phyloP scores from a whole-genome alignment of 129 eudicot genomes.

The Lonicera japonica region DNA sequence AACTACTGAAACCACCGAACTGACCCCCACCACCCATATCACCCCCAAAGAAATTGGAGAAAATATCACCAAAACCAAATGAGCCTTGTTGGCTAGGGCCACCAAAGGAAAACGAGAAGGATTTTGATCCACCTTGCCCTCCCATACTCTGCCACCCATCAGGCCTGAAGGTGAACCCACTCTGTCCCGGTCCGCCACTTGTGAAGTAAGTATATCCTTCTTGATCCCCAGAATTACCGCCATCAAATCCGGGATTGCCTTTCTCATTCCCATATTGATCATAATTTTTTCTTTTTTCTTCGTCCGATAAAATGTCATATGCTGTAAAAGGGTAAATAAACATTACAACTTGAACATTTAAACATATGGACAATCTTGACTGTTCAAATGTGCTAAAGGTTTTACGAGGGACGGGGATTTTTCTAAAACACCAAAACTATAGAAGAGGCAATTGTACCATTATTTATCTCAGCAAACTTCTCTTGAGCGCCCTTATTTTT shows the following conservation, averaged over 20 bases:
- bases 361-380: neutral
- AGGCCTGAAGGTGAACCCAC: slow-evolving; percentile 62
- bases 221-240: slow-evolving; percentile 40
- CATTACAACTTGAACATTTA: neutral
- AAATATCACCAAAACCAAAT: slow-evolving; percentile 65
- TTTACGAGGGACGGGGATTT: neutral
- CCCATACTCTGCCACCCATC: slow-evolving; percentile 87
- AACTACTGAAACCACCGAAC: slow-evolving; percentile 55
- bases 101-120: slow-evolving; percentile 91
- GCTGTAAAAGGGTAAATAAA: slow-evolving; percentile 40
- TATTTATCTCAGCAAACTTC: slow-evolving; percentile 93
- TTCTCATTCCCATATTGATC: slow-evolving; percentile 87
- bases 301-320: slow-evolving; percentile 85
- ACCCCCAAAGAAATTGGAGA: slow-evolving; percentile 86
- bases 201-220: slow-evolving; percentile 59
- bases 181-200: slow-evolving; percentile 80
- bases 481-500: slow-evolving; percentile 89
- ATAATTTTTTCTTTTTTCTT: slow-evolving; percentile 82
- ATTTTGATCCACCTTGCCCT: slow-evolving; percentile 55
- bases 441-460: slow-evolving; percentile 43
- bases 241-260: slow-evolving; percentile 66
- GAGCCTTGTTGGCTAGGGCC: slow-evolving; percentile 63
- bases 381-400: neutral
- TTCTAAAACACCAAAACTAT: neutral
- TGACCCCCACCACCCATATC: slow-evolving; percentile 55